phyloP scores from a whole-genome alignment of 805 yeast species.

The Hanseniaspora nectarophila region DNA sequence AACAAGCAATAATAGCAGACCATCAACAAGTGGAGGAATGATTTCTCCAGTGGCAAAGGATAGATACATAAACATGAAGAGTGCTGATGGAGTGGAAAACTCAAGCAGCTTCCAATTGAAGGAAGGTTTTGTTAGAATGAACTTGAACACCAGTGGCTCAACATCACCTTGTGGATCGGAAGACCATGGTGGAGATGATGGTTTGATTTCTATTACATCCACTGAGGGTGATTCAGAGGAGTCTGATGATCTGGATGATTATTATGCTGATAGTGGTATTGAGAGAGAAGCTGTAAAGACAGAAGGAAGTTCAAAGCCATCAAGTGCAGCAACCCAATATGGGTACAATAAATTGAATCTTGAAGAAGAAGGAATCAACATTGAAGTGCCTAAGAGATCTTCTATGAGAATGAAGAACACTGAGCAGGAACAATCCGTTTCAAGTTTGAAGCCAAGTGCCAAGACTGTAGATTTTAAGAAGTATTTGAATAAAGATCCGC shows the following conservation, averaged over 20 bases:
- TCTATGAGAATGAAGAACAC: conserved; percentile 2
- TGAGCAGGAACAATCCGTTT: not conserved
- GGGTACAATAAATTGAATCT: not conserved
- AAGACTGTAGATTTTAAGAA: conserved; percentile 14
- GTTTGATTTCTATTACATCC: not conserved
- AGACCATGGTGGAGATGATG: conserved; percentile 1
- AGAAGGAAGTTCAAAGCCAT: conserved; percentile 1
- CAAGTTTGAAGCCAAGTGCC: conserved; percentile 4
- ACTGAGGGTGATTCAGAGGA: not conserved
- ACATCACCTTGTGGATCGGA: not conserved
- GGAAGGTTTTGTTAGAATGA: not conserved
- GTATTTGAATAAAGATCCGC: conserved; percentile 1
- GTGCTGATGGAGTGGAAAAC: not conserved
- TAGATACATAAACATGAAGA: not conserved
- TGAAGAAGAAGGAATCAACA: not conserved
- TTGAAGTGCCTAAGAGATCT: conserved; percentile 3
- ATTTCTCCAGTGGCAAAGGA: not conserved
- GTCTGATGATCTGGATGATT: not conserved
- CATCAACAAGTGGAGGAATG: not conserved
- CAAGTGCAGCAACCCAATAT: conserved; percentile 5
- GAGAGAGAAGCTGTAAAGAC: no score
- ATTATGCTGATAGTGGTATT: not conserved
- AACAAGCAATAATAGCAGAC: no score
- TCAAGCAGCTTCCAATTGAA: not conserved
- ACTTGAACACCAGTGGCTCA: not conserved